These are phyloP conservation scores for Hemileia vastatrix DNA, from an alignment of 1,284 basidiomycete species.

Conservation along the genomic window DNA sequence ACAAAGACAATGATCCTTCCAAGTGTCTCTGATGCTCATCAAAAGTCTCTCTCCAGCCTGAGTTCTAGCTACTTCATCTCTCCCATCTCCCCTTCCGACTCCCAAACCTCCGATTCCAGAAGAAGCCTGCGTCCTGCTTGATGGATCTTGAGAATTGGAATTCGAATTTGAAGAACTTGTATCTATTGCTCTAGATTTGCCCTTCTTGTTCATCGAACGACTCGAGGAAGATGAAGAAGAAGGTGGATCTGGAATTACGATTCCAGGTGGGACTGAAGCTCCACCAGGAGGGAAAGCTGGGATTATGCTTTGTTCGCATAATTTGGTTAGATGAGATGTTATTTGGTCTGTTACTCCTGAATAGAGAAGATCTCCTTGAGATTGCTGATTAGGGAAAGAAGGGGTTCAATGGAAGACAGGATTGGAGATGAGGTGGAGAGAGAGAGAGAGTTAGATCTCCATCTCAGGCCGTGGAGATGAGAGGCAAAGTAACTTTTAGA, in stretches of 20 bases:
- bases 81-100: conserved; percentile 27
- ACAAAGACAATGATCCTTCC: conserved; percentile 86
- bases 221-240: conserved; percentile 23
- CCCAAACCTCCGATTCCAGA: neutral
- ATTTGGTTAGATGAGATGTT: conserved; percentile 66
- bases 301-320: conserved; percentile 66
- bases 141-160: conserved; percentile 23
- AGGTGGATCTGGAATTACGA: no score
- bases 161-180: conserved; percentile 23
- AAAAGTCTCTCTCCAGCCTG: conserved; percentile 67
- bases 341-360: conserved; percentile 72
- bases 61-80: conserved; percentile 30
- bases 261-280: conserved; percentile 31
- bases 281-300: conserved; percentile 61
- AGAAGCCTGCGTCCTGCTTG: no score
- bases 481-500: no score
- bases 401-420: no score
- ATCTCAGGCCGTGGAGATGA: no score
- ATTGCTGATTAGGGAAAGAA: no score
- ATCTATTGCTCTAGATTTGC: conserved; percentile 9
- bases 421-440: no score
- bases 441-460: no score
- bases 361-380: conserved; percentile 79
- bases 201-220: conserved; percentile 24
- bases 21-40: conserved; percentile 71